A percentile compares a stretch with the other conserved stretches of the same genome.
Conservation (phyloP, 345 rosid species). For the Excoecaria agallocha region DNA sequence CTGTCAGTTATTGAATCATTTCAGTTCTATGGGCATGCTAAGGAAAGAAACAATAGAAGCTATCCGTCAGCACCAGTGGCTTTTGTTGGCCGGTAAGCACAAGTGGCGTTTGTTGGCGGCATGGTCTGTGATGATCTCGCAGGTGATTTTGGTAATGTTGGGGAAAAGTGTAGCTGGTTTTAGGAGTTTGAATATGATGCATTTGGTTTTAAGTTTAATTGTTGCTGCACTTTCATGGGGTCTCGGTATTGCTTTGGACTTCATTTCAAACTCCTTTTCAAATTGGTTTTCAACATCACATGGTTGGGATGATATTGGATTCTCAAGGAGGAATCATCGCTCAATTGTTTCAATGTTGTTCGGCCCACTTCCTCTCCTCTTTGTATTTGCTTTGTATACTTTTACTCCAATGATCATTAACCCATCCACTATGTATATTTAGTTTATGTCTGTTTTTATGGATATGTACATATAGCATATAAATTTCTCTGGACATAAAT, state of each 20-base stretch:
- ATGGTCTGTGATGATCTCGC: background rate
- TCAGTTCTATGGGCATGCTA: slow-evolving; percentile 7
- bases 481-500: too few species aligned
- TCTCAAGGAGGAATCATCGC: background rate
- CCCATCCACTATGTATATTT: too few species aligned
- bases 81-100: slow-evolving; percentile 2
- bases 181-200: background rate
- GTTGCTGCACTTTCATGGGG: slow-evolving; percentile 1
- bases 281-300: background rate
- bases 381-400: background rate
- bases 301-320: background rate
- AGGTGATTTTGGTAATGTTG: slow-evolving; percentile 18
- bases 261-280: background rate
- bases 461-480: too few species aligned
- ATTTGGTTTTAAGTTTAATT: background rate
- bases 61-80: background rate
- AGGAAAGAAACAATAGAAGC: slow-evolving; percentile 3
- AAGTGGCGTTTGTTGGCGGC: background rate
- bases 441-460: too few species aligned
- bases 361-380: background rate
- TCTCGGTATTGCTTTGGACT: background rate
- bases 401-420: background rate
- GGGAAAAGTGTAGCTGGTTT: background rate
- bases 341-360: background rate
- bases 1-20: slow-evolving; percentile 28